Conservation (phyloP, 2,329 filamentous ascomycete genomes). For the Apiospora saccharicola region DNA sequence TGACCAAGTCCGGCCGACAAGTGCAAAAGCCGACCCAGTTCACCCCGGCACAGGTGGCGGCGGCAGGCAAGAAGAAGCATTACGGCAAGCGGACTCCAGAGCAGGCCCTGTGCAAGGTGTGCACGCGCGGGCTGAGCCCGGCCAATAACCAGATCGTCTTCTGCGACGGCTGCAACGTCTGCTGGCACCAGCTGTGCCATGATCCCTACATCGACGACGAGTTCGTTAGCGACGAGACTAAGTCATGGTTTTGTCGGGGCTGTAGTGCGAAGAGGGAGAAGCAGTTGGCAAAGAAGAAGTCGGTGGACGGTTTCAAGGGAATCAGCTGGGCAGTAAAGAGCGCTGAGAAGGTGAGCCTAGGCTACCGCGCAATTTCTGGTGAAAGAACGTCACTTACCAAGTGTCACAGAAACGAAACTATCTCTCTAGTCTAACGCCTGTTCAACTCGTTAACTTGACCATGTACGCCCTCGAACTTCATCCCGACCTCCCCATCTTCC, state of each 20-base stretch:
- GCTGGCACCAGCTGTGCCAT: slow-evolving; percentile 86
- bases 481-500: slow-evolving; percentile 73
- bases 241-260: slow-evolving; percentile 74
- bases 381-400: slow-evolving; percentile 27
- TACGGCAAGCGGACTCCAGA: slow-evolving; percentile 67
- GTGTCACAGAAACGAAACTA: slow-evolving; percentile 65
- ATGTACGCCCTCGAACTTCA: slow-evolving; percentile 67
- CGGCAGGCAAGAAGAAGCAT: slow-evolving; percentile 47
- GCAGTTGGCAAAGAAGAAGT: slow-evolving; percentile 50
- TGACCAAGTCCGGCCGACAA: slow-evolving; percentile 78
- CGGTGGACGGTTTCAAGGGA: slow-evolving; percentile 42
- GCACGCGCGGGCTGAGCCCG: slow-evolving; percentile 75
- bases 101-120: slow-evolving; percentile 73
- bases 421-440: slow-evolving; percentile 65
- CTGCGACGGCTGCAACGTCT: slow-evolving; percentile 80
- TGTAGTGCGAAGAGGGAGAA: slow-evolving; percentile 62
- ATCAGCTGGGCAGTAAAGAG: slow-evolving; percentile 50
- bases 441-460: slow-evolving; percentile 69
- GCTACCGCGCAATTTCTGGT: neutral
- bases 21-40: slow-evolving; percentile 71
- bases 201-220: slow-evolving; percentile 76
- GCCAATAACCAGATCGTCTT: slow-evolving; percentile 83
- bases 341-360: slow-evolving; percentile 47
- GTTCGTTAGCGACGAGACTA: slow-evolving; percentile 69
- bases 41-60: slow-evolving; percentile 59